Percentiles rank a stretch among this genome's conserved stretches.
Evolutionary conservation across 2,329 filamentous ascomycete genomes (phyloP).

Genomic region (Colletotrichum tropicicola): DNA sequence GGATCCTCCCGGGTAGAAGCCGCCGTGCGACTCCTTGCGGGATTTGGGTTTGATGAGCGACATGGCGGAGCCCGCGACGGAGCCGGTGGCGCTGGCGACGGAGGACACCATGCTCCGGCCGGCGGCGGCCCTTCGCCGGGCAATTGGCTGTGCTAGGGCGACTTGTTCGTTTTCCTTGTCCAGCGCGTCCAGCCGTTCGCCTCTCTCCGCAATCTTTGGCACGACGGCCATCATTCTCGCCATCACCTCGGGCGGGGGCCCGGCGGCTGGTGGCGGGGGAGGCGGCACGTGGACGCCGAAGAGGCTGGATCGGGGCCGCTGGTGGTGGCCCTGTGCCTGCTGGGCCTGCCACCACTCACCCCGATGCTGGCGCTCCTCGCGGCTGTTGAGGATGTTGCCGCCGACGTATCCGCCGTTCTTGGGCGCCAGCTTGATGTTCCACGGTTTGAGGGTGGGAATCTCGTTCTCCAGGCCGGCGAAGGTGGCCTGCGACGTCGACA

Average conservation of each 20-base stretch:
- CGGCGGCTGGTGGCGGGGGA: neutral
- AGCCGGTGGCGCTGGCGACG: neutral
- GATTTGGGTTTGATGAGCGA: neutral
- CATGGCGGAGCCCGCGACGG: neutral
- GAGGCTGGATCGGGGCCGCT: conserved; percentile 36
- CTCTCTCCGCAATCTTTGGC: no score
- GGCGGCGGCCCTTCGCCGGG: no score
- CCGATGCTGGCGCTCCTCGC: conserved; percentile 47
- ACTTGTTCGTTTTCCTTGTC: no score
- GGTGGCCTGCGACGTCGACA: conserved; percentile 71
- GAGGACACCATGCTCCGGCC: no score
- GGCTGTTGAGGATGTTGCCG: conserved; percentile 46
- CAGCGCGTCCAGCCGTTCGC: no score
- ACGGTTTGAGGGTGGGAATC: conserved; percentile 63
- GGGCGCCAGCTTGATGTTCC: conserved; percentile 61
- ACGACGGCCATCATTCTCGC: no score
- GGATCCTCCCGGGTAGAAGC: neutral
- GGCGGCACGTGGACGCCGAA: conserved; percentile 7
- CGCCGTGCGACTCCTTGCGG: neutral
- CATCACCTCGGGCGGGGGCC: no score
- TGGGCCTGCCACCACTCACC: conserved; percentile 40
- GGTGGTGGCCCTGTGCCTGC: conserved; percentile 34
- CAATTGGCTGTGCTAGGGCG: no score
- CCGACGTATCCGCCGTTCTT: conserved; percentile 27
- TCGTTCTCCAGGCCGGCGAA: conserved; percentile 64